Conservation (phyloP, 1,284 basidiomycete genomes). For the Cutaneotrichosporon curvatum region DNA sequence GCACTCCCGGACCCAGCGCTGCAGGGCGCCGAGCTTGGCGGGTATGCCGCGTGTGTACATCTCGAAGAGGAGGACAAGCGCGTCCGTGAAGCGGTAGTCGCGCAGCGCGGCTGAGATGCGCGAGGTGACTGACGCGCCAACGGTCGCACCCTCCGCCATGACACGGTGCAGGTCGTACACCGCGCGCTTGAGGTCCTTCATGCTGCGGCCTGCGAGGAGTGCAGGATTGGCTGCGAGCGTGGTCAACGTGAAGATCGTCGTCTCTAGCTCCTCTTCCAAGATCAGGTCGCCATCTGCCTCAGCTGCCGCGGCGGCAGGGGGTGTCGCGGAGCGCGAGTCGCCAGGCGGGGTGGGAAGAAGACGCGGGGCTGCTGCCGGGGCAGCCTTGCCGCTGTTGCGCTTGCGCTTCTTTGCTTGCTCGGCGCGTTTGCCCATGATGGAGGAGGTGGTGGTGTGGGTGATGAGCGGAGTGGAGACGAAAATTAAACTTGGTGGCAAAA, state of each 20-base stretch:
- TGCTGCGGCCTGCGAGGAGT: slow-evolving; percentile 29
- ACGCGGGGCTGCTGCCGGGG: slow-evolving; percentile 1
- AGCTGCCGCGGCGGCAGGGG: background rate
- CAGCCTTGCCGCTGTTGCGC: slow-evolving; percentile 11
- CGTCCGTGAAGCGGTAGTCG: slow-evolving; percentile 48
- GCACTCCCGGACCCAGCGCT: slow-evolving; percentile 56
- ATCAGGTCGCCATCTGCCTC: slow-evolving; percentile 16
- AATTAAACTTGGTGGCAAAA: too few species aligned
- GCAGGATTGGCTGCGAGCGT: slow-evolving; percentile 37
- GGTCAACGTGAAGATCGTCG: slow-evolving; percentile 34
- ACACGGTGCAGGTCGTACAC: slow-evolving; percentile 40
- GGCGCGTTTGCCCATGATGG: slow-evolving; percentile 26
- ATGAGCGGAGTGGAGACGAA: too few species aligned
- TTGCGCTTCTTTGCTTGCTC: slow-evolving; percentile 17
- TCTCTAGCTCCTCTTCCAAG: slow-evolving; percentile 36
- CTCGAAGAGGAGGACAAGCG: slow-evolving; percentile 53
- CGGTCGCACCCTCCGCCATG: slow-evolving; percentile 37
- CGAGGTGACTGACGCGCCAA: slow-evolving; percentile 48
- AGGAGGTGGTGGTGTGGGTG: background rate
- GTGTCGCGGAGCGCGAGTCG: background rate
- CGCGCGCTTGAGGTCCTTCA: slow-evolving; percentile 42
- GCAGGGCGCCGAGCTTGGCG: slow-evolving; percentile 54
- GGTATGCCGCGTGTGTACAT: slow-evolving; percentile 51
- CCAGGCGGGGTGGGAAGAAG: slow-evolving; percentile 3
- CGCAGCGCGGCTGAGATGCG: slow-evolving; percentile 50